phyloP scores from a whole-genome alignment of 805 yeast species.

The Spathaspora passalidarum region DNA sequence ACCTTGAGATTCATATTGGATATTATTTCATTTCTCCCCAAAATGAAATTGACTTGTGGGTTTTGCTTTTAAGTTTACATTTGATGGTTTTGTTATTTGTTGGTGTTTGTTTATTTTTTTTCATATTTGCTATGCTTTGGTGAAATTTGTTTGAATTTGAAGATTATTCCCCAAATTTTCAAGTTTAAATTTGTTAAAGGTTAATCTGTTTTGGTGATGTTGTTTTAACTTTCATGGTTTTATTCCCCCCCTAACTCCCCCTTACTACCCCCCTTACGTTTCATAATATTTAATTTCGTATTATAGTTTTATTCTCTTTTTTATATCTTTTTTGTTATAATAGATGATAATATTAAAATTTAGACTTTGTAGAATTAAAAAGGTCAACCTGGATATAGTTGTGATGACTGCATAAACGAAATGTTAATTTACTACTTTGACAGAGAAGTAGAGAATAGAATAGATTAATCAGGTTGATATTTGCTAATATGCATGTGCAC shows the following conservation, averaged over 20 bases:
- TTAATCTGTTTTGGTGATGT: not conserved
- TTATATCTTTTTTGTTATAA: slow-evolving; percentile 12
- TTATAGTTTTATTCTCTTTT: slow-evolving; percentile 15
- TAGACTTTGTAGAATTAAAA: not conserved
- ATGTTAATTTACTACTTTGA: too few relatives aligned
- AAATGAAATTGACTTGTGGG: not conserved
- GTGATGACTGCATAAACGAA: too few relatives aligned
- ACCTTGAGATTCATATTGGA: too few relatives aligned
- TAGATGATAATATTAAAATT: slow-evolving; percentile 22
- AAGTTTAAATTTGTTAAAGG: not conserved
- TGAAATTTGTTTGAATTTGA: not conserved
- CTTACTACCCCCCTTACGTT: slow-evolving; percentile 5
- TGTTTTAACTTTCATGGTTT: slow-evolving; percentile 1
- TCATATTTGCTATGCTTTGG: not conserved
- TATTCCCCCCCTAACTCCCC: not conserved
- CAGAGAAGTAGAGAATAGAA: too few relatives aligned
- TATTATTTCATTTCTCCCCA: too few relatives aligned
- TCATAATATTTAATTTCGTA: slow-evolving; percentile 25
- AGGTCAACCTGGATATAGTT: too few relatives aligned
- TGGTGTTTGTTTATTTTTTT: not conserved
- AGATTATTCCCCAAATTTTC: not conserved
- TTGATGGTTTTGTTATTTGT: not conserved
- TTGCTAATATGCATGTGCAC: not conserved
- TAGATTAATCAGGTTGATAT: too few relatives aligned
- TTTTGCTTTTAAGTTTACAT: not conserved